These are phyloP conservation scores for Pholiota adiposa DNA, from an alignment of 1,284 basidiomycete genomes.

Conservation along the genomic window DNA sequence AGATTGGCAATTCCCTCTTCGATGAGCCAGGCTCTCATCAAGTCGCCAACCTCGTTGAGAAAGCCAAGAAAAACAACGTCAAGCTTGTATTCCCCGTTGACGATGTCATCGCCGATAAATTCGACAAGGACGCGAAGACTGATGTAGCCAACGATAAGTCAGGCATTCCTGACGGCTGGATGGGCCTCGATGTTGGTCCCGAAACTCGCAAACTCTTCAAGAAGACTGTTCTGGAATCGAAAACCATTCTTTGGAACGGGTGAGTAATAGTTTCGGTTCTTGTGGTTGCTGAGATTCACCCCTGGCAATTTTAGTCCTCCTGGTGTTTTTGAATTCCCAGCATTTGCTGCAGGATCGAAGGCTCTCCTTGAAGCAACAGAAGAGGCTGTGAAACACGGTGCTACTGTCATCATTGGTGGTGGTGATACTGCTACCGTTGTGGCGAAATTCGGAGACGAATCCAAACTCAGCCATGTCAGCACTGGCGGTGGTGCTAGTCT, in stretches of 20 bases:
- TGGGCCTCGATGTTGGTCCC: slow-evolving; percentile 91
- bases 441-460: slow-evolving; percentile 82
- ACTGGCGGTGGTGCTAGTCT: slow-evolving; percentile 97
- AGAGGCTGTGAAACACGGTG: slow-evolving; percentile 86
- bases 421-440: slow-evolving; percentile 94
- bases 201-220: slow-evolving; percentile 84
- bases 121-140: slow-evolving; percentile 90
- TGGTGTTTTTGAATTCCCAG: slow-evolving; percentile 97
- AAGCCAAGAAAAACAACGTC: slow-evolving; percentile 94
- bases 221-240: slow-evolving; percentile 83
- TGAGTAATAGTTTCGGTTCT: slow-evolving; percentile 32
- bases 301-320: slow-evolving; percentile 66
- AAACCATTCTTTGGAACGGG: slow-evolving; percentile 99
- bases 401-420: slow-evolving; percentile 93
- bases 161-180: slow-evolving; percentile 93
- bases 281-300: slow-evolving; percentile 11
- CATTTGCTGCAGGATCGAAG: slow-evolving; percentile 88
- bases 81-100: slow-evolving; percentile 96
- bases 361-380: slow-evolving; percentile 87
- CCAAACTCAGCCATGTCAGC: slow-evolving; percentile 93
- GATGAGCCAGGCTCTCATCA: slow-evolving; percentile 91
- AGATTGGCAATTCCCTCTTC: slow-evolving; percentile 95
- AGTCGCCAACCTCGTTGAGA: slow-evolving; percentile 84
- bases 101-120: slow-evolving; percentile 94
- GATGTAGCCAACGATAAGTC: slow-evolving; percentile 78